phyloP scores from a whole-genome alignment of 179 eudicot genomes.

The Pouteria campechiana region DNA sequence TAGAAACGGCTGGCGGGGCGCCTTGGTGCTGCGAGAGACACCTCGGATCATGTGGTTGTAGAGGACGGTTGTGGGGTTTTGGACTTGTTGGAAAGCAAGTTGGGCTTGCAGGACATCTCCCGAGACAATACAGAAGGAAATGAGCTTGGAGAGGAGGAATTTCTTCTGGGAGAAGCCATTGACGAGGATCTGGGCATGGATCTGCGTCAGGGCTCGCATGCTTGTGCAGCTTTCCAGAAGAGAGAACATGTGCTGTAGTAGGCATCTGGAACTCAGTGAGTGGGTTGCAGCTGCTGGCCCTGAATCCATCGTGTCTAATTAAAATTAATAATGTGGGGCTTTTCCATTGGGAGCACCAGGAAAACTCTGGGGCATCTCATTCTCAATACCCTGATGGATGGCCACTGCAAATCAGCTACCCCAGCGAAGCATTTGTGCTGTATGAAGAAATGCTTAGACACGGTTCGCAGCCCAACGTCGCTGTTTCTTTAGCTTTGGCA shows the following conservation, averaged over 20 bases:
- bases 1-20: conserved; percentile 18
- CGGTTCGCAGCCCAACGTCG: conserved; percentile 39
- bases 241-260: conserved; percentile 36
- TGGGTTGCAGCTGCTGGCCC: no score
- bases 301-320: no score
- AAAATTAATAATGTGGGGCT: no score
- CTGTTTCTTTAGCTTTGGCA: conserved; percentile 62
- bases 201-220: conserved; percentile 23
- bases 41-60: conserved; percentile 59
- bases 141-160: conserved; percentile 27
- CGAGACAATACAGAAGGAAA: conserved; percentile 22
- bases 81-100: conserved; percentile 21
- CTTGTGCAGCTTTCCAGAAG: conserved; percentile 28
- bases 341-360: no score
- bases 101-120: conserved; percentile 22
- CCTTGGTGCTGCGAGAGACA: conserved; percentile 8
- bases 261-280: conserved; percentile 18
- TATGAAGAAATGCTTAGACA: conserved; percentile 40
- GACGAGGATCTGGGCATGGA: conserved; percentile 45
- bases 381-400: conserved; percentile 59
- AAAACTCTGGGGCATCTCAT: no score
- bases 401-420: conserved; percentile 44
- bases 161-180: conserved; percentile 35
- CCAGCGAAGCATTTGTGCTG: conserved; percentile 23
- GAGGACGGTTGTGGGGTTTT: conserved; percentile 28